Base-by-base conservation (phyloP, 495 filamentous ascomycete species). In the Penicillium herquei region DNA sequence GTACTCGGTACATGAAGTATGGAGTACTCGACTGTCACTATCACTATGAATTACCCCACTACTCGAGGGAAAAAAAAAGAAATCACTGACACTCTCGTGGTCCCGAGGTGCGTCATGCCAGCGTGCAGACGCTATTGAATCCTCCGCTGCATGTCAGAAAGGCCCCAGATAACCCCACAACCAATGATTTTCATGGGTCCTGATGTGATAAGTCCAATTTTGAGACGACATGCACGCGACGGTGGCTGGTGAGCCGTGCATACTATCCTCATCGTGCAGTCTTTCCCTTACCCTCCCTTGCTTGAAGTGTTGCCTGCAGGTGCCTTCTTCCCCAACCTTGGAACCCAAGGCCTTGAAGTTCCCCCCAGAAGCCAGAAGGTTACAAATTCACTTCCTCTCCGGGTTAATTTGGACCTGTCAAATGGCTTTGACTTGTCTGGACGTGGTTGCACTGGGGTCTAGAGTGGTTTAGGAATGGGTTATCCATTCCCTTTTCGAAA, bases 141-240 rank as follows among this genome's bases (percentile, higher is more conserved):
- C 52, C 56, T 59, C 60, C 60, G 59, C 60, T 56, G 60, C 57
- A 61, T 61, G 61, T 64, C 61, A 64, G 51, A 57, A 49, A 30
- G 42, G 21, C 21, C 52, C 35, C 43, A 16, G 12, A 49, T 37
- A 9, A 17, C 37, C 35, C 53, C 40, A 41, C 21, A 39, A 26
- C 42, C 41, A 39, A 53, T 48, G 30, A 12, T 14, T 41, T 18
- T 21, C 43, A 43, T 52, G 49, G 18, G 26, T 7, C 13, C 26
- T 43, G 52, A 56, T 63, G 56, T 63, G 60, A 63, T 59, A 41
- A 13, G 56, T 63, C 60, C 44, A 53, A 58, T 42, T 43, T 39
- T 45, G 26, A 14, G 21, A 17, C 35, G n/a, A 32, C 3, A 32
- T 62, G 60, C 60, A 63, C 53, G 40, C 56, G 52, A 56, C 49